Conservation (phyloP, 805 yeast genomes). For the Candida chilensis region DNA sequence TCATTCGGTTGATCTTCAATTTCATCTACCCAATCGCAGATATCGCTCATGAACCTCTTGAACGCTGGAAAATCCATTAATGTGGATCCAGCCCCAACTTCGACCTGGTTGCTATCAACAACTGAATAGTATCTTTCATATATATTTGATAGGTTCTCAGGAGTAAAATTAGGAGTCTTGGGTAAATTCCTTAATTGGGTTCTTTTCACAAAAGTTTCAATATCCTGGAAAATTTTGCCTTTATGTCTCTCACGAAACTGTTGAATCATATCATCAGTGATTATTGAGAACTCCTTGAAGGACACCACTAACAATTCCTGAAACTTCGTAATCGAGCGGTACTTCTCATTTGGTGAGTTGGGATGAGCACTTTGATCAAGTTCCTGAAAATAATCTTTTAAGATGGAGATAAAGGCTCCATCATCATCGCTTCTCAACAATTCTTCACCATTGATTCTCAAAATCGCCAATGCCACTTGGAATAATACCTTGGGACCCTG, state of each 20-base stretch:
- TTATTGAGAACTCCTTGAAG: conserved; percentile 77
- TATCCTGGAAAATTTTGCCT: conserved; percentile 72
- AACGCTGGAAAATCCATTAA: conserved; percentile 71
- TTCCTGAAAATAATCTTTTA: conserved; percentile 72
- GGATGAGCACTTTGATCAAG: conserved; percentile 79
- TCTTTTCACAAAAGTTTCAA: conserved; percentile 84
- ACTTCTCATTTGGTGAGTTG: conserved; percentile 51
- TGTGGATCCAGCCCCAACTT: conserved; percentile 40
- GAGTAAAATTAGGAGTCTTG: conserved; percentile 51
- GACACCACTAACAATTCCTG: conserved; percentile 89
- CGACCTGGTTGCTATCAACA: conserved; percentile 53
- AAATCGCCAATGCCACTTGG: conserved; percentile 88
- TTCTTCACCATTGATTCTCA: conserved; percentile 81
- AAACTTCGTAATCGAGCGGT: conserved; percentile 67
- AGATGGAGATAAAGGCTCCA: conserved; percentile 79
- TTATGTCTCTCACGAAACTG: conserved; percentile 65
- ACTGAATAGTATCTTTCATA: conserved; percentile 82
- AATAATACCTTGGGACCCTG: conserved; percentile 87
- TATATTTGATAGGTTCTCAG: conserved; percentile 54
- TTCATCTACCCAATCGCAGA: conserved; percentile 65
- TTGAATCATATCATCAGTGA: conserved; percentile 66
- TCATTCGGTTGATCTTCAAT: conserved; percentile 20
- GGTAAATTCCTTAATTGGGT: conserved; percentile 86
- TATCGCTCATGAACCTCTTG: conserved; percentile 62
- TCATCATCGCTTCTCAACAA: conserved; percentile 78